Evolutionary conservation across 2,329 filamentous ascomycete genomes (phyloP), one percentile per base, ranked within the genome.

Genomic region (Diplocarpon rosae): DNA sequence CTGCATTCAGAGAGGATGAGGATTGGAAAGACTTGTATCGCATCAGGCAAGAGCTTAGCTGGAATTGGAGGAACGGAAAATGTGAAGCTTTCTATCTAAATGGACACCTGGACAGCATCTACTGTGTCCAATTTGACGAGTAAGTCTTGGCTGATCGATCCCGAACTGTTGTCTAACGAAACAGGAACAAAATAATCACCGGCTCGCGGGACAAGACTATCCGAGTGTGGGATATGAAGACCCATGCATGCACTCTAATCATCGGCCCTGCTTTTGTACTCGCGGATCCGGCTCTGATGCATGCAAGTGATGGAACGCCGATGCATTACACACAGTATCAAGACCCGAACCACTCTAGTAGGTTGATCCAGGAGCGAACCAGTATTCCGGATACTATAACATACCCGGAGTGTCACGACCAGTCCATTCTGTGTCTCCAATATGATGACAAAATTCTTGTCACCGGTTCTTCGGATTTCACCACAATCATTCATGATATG

Each of bases 91-190:
- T 94, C 45, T 96, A 95, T 63, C 73, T 98, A 16, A 87, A 92
- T 57, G 92, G 92, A 2, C 92, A 98, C 62, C 80, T 81, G 20
- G 92, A 98, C 63, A 95, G 88, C 53, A 93, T 98, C 46, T 98
- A 98, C 67, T 98, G 92, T 64, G 77, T 94, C 45, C 92, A 98
- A 61, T 98, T 96, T 62, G 92, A 98, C 63, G 90, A 96, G 82
- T 88, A 74, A 56, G 81, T 69, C 30, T 27, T 8, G 9, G 13
- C 32, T 33, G 6, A 5, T 5, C 5, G 40, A 37, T 17, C 27
- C 20, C 40, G 9, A 15, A 10, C 20, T 31, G 17, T 66, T 72
- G 62, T 71, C 56, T 30, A 14, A 32, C 30, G n/a, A 12, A 42
- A 17, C 58, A 88, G 83, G 62, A 73, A 84, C 61, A 98, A 96